phyloP scores from a whole-genome alignment of 169 alveolate species.

The Babesia bovis region DNA sequence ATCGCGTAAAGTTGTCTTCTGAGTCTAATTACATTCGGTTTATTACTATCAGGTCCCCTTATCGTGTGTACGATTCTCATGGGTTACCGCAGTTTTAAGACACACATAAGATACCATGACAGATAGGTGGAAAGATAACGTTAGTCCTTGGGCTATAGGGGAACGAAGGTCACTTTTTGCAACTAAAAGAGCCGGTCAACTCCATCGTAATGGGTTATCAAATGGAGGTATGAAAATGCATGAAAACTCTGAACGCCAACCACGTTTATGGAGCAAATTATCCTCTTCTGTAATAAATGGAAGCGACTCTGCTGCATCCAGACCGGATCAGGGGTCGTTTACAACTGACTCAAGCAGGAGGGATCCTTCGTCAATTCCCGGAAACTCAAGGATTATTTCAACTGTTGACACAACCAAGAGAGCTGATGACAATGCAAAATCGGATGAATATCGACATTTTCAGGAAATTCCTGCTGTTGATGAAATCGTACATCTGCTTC shows the following conservation, averaged over 20 bases:
- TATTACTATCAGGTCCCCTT: not conserved
- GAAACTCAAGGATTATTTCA: not conserved
- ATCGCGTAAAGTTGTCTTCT: not conserved
- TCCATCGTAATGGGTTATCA: not conserved
- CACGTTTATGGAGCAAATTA: slow-evolving; percentile 7
- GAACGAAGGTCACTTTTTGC: slow-evolving; percentile 20
- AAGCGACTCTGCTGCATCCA: not conserved
- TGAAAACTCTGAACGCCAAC: not conserved
- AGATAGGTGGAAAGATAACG: slow-evolving; percentile 11
- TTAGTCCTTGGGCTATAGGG: not conserved
- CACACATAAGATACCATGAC: not conserved
- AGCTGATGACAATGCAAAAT: not conserved
- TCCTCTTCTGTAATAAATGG: not conserved
- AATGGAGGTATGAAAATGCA: not conserved
- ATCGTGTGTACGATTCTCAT: not conserved
- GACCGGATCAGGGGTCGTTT: not conserved
- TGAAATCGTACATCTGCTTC: not conserved
- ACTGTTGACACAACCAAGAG: not conserved
- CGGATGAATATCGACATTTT: no score
- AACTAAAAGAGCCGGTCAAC: not conserved
- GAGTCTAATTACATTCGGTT: slow-evolving; percentile 5
- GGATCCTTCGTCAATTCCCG: not conserved
- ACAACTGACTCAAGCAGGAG: not conserved
- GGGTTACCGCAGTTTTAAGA: not conserved
- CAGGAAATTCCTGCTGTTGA: no score